Evolutionary conservation across 176 grass and related monocot genomes (phyloP).

Genomic region (Eleusine coracana): DNA sequence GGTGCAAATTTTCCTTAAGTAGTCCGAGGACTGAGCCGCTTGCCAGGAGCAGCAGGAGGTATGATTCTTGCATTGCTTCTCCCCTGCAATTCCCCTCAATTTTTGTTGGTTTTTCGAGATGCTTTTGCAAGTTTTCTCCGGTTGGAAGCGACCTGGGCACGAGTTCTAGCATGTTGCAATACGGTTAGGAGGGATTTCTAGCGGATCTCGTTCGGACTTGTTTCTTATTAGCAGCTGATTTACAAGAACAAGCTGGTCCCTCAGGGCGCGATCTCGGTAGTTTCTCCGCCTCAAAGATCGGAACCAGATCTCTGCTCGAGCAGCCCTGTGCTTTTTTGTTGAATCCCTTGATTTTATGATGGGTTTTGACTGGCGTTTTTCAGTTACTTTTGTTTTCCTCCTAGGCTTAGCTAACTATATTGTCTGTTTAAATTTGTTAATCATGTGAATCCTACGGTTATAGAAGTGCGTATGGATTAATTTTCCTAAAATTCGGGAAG

Average conservation of each 20-base stretch:
- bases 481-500: not conserved
- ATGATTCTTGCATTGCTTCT: conserved; percentile 40
- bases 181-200: not conserved
- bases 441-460: not conserved
- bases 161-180: not conserved
- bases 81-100: not conserved
- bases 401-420: not conserved
- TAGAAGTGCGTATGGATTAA: not conserved
- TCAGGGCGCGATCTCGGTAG: not conserved
- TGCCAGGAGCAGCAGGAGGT: conserved; percentile 29
- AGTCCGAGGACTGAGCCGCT: not conserved
- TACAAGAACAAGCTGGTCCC: not conserved
- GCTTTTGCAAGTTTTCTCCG: not conserved
- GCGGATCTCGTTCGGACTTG: not conserved
- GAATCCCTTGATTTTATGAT: not conserved
- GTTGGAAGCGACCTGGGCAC: not conserved
- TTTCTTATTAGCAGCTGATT: not conserved
- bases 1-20: conserved; percentile 29
- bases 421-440: not conserved
- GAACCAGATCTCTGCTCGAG: conserved; percentile 16
- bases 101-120: conserved; percentile 24
- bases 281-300: not conserved
- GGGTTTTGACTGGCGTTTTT: not conserved
- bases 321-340: not conserved
- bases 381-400: not conserved